Percentiles rank a stretch among this genome's conserved stretches.
These are phyloP conservation scores for Phaeodactylum tricornutum DNA, from an alignment of 108 stramenopile genomes.

Conservation along the genomic window DNA sequence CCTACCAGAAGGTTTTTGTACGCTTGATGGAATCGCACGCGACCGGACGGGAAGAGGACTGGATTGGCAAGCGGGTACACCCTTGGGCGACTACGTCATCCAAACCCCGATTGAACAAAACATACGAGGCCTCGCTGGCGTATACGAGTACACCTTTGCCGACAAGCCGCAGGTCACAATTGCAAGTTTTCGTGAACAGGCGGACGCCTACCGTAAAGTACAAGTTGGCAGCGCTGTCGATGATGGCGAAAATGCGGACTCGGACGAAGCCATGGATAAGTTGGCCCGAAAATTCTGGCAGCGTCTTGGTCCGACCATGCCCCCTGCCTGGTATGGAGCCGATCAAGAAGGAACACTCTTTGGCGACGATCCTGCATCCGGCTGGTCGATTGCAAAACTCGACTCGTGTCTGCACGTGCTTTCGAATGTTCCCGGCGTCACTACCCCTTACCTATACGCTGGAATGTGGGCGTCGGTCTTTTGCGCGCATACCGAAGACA, in stretches of 20 bases:
- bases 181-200: conserved; percentile 56
- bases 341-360: conserved; percentile 92
- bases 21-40: conserved; percentile 24
- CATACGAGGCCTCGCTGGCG: conserved; percentile 70
- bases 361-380: conserved; percentile 55
- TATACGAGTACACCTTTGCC: conserved; percentile 76
- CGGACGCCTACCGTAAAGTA: conserved; percentile 60
- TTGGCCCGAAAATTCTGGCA: conserved; percentile 87
- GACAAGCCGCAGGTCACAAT: conserved; percentile 46
- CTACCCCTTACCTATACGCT: conserved; percentile 79
- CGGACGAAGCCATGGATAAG: conserved; percentile 30
- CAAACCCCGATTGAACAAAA: conserved; percentile 68
- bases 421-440: conserved; percentile 71
- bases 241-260: not conserved
- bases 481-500: conserved; percentile 95
- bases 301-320: conserved; percentile 85
- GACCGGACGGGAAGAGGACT: conserved; percentile 67
- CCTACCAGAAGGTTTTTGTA: conserved; percentile 55
- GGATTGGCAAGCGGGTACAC: conserved; percentile 63
- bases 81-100: conserved; percentile 60
- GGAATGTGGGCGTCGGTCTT: conserved; percentile 87
- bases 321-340: conserved; percentile 86
- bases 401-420: conserved; percentile 34
- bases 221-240: conserved; percentile 40
- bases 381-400: conserved; percentile 78